These are phyloP conservation scores for Batrachochytrium dendrobatidis DNA, from an alignment of 371 early-diverging fungal genomes.

Conservation along the genomic window DNA sequence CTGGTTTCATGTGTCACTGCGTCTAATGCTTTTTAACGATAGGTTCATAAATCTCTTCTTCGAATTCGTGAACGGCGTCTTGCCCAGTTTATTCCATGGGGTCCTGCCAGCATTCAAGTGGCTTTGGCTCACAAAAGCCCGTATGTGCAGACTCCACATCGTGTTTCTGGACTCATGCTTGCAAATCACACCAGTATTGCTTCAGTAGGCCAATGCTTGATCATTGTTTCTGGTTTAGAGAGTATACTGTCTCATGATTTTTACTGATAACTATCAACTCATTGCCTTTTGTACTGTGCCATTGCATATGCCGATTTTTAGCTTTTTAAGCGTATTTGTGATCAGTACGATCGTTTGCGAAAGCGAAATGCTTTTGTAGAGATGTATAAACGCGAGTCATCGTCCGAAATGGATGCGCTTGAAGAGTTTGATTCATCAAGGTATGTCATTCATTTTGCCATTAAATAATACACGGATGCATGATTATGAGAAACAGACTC, in stretches of 20 bases:
- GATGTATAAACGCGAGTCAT: constrained; percentile 78
- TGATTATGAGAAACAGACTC: constrained; percentile 11
- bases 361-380: constrained; percentile 99
- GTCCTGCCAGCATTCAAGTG: constrained; percentile 98
- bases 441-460: too few species aligned
- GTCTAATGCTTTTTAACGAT: neutral
- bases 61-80: constrained; percentile 90
- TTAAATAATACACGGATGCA: neutral
- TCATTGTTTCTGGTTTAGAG: neutral
- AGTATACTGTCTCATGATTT: neutral
- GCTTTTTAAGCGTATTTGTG: constrained; percentile 88
- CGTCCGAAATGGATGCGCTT: constrained; percentile 68
- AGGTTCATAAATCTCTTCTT: constrained; percentile 93
- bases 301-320: constrained; percentile 15
- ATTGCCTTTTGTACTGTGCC: constrained; percentile 3
- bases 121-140: constrained; percentile 89
- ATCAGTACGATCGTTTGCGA: constrained; percentile 95
- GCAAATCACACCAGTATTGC: constrained; percentile 97
- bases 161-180: constrained; percentile 95
- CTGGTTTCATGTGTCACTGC: neutral
- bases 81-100: constrained; percentile 99
- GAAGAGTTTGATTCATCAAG: constrained; percentile 88
- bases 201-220: constrained; percentile 44
- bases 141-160: constrained; percentile 82
- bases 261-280: neutral